These are phyloP conservation scores for Clathrospora elynae DNA, from an alignment of 2,329 filamentous ascomycete genomes.

Conservation along the genomic window DNA sequence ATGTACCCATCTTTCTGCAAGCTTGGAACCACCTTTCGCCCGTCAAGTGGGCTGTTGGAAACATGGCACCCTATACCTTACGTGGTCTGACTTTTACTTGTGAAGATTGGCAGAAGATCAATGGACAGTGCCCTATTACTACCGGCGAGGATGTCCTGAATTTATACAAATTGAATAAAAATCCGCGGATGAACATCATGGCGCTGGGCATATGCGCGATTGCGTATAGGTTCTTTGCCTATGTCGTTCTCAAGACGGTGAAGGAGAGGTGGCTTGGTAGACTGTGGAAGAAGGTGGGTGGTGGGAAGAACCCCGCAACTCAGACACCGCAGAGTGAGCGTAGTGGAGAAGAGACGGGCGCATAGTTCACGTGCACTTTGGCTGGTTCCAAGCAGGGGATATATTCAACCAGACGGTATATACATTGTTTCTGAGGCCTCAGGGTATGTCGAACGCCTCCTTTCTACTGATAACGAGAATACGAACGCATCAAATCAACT, in stretches of 20 bases:
- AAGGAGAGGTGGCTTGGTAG: conserved; percentile 58
- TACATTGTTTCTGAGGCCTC: background rate
- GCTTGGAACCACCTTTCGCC: conserved; percentile 74
- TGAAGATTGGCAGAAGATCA: conserved; percentile 61
- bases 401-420: too few relatives aligned
- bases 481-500: too few relatives aligned
- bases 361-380: background rate
- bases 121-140: conserved; percentile 67
- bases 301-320: conserved; percentile 13
- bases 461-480: too few relatives aligned
- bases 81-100: conserved; percentile 67
- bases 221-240: conserved; percentile 68
- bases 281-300: conserved; percentile 35
- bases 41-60: conserved; percentile 70
- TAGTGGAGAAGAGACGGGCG: background rate
- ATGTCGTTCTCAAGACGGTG: conserved; percentile 60
- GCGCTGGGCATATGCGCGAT: conserved; percentile 67
- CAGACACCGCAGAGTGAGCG: background rate
- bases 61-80: conserved; percentile 69
- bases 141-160: conserved; percentile 70
- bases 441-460: too few relatives aligned
- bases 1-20: conserved; percentile 15
- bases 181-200: conserved; percentile 65
- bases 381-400: too few relatives aligned
- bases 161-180: conserved; percentile 68